phyloP scores from a whole-genome alignment of 768 basidiomycete genomes.

The Ramaria sp. region DNA sequence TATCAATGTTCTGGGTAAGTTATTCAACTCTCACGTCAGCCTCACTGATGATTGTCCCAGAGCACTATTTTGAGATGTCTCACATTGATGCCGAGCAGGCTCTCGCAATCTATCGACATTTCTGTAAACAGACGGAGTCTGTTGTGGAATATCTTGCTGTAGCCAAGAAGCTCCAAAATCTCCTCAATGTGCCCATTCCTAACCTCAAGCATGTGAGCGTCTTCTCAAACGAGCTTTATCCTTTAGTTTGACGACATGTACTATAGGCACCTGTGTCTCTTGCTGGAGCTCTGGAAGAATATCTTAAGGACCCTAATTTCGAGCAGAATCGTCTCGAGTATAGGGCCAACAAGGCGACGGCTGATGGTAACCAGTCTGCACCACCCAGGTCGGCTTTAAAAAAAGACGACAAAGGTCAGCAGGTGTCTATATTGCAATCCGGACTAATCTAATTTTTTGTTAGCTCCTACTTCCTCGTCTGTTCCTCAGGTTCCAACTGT shows the following conservation, averaged over 20 bases:
- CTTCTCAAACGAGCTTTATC: neutral
- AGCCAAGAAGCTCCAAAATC: slow-evolving; percentile 85
- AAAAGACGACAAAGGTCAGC: neutral
- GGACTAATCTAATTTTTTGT: neutral
- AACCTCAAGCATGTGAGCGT: slow-evolving; percentile 66
- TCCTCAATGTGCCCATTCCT: slow-evolving; percentile 89
- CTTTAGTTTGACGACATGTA: neutral
- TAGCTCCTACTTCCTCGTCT: slow-evolving; percentile 13
- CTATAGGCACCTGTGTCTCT: slow-evolving; percentile 84
- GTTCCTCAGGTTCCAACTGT: slow-evolving; percentile 17
- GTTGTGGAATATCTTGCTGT: slow-evolving; percentile 83
- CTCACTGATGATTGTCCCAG: slow-evolving; percentile 21
- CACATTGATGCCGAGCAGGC: slow-evolving; percentile 83
- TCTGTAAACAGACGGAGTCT: slow-evolving; percentile 89
- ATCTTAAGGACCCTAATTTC: slow-evolving; percentile 92
- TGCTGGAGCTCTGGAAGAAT: slow-evolving; percentile 90
- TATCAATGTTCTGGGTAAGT: slow-evolving; percentile 38
- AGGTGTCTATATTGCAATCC: slow-evolving; percentile 4
- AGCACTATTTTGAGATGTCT: slow-evolving; percentile 98
- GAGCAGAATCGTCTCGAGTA: slow-evolving; percentile 93
- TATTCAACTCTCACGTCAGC: neutral
- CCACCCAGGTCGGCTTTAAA: slow-evolving; percentile 8
- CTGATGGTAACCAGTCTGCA: slow-evolving; percentile 29
- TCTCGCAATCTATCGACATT: slow-evolving; percentile 80
- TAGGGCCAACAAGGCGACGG: slow-evolving; percentile 63